Percentiles rank a stretch among this genome's conserved stretches.
Evolutionary conservation across 176 grass and related monocot species (phyloP).

Genomic region (Coix lacrymajobi): DNA sequence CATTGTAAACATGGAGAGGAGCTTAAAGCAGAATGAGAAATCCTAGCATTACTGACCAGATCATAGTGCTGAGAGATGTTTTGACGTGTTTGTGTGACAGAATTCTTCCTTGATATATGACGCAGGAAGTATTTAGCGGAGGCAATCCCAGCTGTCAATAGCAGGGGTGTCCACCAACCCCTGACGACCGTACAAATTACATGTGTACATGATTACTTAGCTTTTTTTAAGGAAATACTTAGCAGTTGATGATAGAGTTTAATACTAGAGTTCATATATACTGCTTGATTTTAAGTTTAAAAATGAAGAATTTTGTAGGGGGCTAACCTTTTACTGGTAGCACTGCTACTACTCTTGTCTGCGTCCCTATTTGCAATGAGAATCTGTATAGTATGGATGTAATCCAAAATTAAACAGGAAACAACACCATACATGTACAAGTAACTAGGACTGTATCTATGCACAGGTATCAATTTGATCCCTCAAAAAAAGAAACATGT

Average conservation of each 20-base stretch:
- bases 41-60: constrained; percentile 41
- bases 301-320: not conserved
- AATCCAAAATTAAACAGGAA: not conserved
- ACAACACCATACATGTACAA: not conserved
- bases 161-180: constrained; percentile 88
- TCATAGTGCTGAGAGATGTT: constrained; percentile 94
- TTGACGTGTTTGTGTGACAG: constrained; percentile 69
- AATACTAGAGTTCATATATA: not conserved
- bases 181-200: constrained; percentile 15
- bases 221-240: not conserved
- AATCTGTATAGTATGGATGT: constrained; percentile 42
- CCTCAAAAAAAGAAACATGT: not conserved
- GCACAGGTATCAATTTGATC: not conserved
- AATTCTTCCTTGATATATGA: constrained; percentile 65
- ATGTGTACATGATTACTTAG: not conserved
- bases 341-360: constrained; percentile 16
- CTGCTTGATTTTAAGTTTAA: not conserved
- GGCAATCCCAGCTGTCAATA: constrained; percentile 67
- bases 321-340: constrained; percentile 35
- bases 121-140: constrained; percentile 80
- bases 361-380: constrained; percentile 70
- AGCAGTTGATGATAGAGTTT: not conserved
- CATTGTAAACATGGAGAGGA: not conserved
- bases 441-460: not conserved
- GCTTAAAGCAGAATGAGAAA: constrained; percentile 4